phyloP scores from a whole-genome alignment of 805 yeast genomes.

The Metschnikowia baotianmanensis region DNA sequence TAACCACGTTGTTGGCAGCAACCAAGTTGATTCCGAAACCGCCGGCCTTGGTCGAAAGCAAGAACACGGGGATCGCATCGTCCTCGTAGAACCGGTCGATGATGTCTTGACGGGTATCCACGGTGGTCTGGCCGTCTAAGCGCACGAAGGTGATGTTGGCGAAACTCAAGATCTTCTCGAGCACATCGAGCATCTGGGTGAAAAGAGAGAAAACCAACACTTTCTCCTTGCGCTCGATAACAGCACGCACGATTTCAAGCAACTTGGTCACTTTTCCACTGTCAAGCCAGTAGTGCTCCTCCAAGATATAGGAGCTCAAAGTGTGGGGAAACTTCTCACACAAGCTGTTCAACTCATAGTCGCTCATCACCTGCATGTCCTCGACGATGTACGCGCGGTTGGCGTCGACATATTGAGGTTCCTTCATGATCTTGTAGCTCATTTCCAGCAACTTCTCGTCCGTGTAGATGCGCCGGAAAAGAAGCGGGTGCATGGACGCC shows the following conservation, averaged over 20 bases:
- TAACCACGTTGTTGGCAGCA: slow-evolving; percentile 89
- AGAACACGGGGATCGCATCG: slow-evolving; percentile 74
- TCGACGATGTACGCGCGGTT: slow-evolving; percentile 75
- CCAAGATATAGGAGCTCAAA: slow-evolving; percentile 50
- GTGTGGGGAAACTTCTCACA: slow-evolving; percentile 74
- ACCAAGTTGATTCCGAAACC: slow-evolving; percentile 97
- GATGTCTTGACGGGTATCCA: slow-evolving; percentile 86
- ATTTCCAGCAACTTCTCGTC: slow-evolving; percentile 57
- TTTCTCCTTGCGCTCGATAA: slow-evolving; percentile 61
- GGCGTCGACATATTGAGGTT: slow-evolving; percentile 77
- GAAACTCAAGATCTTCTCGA: slow-evolving; percentile 70
- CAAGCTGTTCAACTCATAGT: slow-evolving; percentile 76
- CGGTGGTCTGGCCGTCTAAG: slow-evolving; percentile 91
- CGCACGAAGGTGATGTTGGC: slow-evolving; percentile 71
- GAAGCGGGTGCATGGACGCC: slow-evolving; percentile 88
- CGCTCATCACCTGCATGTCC: slow-evolving; percentile 95
- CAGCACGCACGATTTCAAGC: slow-evolving; percentile 52
- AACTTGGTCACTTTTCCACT: slow-evolving; percentile 75
- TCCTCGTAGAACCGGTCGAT: slow-evolving; percentile 89
- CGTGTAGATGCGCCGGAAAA: slow-evolving; percentile 66
- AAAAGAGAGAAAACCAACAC: slow-evolving; percentile 85
- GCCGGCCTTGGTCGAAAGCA: slow-evolving; percentile 94
- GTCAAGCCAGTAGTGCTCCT: slow-evolving; percentile 52
- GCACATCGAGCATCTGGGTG: slow-evolving; percentile 86
- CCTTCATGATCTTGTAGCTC: slow-evolving; percentile 78